A percentile compares a stretch with the other conserved stretches of the same genome.
These are phyloP conservation scores for Botryotinia convoluta DNA, from an alignment of 2,329 filamentous ascomycete genomes.

Conservation along the genomic window DNA sequence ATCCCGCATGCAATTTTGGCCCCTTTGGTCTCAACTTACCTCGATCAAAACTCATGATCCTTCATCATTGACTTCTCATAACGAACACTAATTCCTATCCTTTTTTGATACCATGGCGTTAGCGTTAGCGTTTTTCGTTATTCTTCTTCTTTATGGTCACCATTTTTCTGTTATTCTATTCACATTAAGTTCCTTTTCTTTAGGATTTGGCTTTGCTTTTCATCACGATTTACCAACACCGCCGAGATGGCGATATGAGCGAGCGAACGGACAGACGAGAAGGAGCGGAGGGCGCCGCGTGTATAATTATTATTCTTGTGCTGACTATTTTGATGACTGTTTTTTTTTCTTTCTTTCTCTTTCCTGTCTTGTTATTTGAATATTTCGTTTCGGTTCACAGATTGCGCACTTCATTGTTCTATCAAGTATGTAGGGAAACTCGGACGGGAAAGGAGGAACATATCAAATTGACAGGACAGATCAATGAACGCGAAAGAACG, in stretches of 20 bases:
- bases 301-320: background rate
- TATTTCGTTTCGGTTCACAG: background rate
- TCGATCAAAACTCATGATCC: background rate
- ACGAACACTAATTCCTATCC: background rate
- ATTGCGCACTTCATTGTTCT: background rate
- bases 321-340: background rate
- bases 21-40: background rate
- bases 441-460: too few relatives aligned
- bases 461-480: background rate
- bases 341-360: too few relatives aligned
- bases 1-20: background rate
- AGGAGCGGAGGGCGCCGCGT: background rate
- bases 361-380: background rate
- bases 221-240: background rate
- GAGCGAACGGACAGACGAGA: background rate
- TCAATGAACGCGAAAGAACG: background rate
- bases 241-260: background rate
- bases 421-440: background rate
- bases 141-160: background rate
- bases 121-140: background rate
- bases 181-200: too few relatives aligned
- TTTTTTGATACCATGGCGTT: conserved; percentile 16
- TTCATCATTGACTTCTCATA: background rate
- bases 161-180: background rate
- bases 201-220: background rate